Base-by-base conservation (phyloP, 768 basidiomycete genomes). In the Naganishia vishniacii region DNA sequence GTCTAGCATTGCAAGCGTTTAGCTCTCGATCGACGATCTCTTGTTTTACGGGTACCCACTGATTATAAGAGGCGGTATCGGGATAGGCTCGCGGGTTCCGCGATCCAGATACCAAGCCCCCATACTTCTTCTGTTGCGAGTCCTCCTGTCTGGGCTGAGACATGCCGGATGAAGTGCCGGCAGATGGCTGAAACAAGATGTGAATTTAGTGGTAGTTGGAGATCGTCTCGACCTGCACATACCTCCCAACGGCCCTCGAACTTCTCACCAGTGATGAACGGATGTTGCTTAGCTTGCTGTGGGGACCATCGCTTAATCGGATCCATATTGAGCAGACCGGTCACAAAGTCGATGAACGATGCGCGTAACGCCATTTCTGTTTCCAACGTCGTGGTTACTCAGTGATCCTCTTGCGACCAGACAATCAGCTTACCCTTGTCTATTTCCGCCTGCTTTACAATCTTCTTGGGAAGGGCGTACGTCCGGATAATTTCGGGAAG, bases 211-310 rank as follows among this genome's bases (percentile, higher is more conserved):
- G 23, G 23, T 29, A 23, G 53, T 40, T n/a, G 18, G 25, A 18
- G 16, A 25, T 20, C 18, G 13, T 18, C 53, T 23, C 20, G 34
- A 26, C 4, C 42, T 1, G 42, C n/a, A 44, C 62, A 13, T 48
- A 78, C 77, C 61, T 74, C 69, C 70, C 72, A 78, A 13, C 70
- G 77, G 0, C 75, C 78, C 18, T 85, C 86, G 73, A 87, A 95
- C 74, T 92, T 93, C 78, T 98, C 95, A 58, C 94, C 94, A 5
- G 92, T 95, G 70, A 99, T 95, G 79, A 98, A 99, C 1, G 95
- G 95, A 77, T 99, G 95, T 72, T 88, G 80, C 53, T 88, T 83
- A 41, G 95, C 95, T 78, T 99, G 93, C 73, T 95, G 91, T 26
- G 95, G 94, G 12, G 93, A 87, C 95, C 95, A 99, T 61, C 95